Evolutionary conservation across 495 filamentous ascomycete species (phyloP), one percentile per base, ranked within the genome.

Genomic region (Talaromyces trachyspermus): DNA sequence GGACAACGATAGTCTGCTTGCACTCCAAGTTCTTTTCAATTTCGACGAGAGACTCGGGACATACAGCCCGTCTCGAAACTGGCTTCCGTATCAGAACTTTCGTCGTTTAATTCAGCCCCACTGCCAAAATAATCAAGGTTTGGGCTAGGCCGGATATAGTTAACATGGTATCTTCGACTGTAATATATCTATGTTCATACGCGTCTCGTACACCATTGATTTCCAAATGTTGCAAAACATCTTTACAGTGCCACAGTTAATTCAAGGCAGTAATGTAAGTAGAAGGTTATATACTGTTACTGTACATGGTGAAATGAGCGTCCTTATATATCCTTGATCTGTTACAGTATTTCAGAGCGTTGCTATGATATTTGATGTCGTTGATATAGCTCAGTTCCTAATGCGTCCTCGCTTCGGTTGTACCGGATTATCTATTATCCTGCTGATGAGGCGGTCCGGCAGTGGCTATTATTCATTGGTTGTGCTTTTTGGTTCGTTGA

Each of bases 231-330:
- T 36, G 14, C 32, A 36, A 36, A 5, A 36, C 32, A 36, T 36
- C 10, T 36, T 36, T n/a, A 36, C 32, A 36, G 32, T 36, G 32
- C 32, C 32, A 36, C 32, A 36, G 32, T 36, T n/a, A 36, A 36
- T 36, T 36, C 32, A 36, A 36, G 32, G 15, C 35, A 38, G 35
- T 38, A 38, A 38, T 38, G 14, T 38, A 38, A 38, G 35, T 38
- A 38, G 35, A 38, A 38, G 35, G 35, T 36, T 38, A 38, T n/a
- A 38, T 38, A 38, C 35, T 38, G 35, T 38, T 38, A 38, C 18
- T 38, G 35, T 38, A 18, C 35, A 38, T 38, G 35, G 35, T 38
- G 11, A 38, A 38, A 38, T 38, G 35, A 38, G 35, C 14, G 35
- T 38, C 35, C 7, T 38, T 19, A 20, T 38, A 38, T 38, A 38